Percentiles rank a stretch among this genome's conserved stretches.
Evolutionary conservation across 768 basidiomycete species (phyloP).

Genomic region (Lactarius tabidus): DNA sequence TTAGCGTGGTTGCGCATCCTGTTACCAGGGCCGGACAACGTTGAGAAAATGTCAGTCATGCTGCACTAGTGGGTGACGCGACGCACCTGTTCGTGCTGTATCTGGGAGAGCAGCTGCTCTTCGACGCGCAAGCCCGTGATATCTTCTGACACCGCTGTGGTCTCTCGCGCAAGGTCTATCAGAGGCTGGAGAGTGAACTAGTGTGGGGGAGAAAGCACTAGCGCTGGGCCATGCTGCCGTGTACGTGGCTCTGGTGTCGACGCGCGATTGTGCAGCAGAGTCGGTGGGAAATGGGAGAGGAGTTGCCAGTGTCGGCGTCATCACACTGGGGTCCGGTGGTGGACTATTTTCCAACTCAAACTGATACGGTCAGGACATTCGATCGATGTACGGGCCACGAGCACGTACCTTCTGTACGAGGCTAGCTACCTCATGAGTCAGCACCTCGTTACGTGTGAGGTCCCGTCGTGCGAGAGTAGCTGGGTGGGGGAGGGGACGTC

Average conservation of each 20-base stretch:
- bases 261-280: not conserved
- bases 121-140: conserved; percentile 8
- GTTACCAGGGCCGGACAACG: not conserved
- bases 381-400: not conserved
- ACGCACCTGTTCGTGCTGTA: conserved; percentile 14
- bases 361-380: not conserved
- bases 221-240: not conserved
- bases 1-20: not conserved
- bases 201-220: not conserved
- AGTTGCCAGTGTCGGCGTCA: not conserved
- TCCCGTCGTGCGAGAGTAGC: conserved; percentile 21
- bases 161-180: conserved; percentile 13
- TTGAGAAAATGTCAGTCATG: not conserved
- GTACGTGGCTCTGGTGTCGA: conserved; percentile 6
- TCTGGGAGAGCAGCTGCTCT: conserved; percentile 7
- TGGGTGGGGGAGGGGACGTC: conserved; percentile 5
- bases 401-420: conserved; percentile 19
- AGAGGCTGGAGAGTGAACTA: not conserved
- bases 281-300: not conserved
- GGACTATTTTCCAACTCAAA: conserved; percentile 16
- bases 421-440: conserved; percentile 18
- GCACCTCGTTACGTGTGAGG: conserved; percentile 16
- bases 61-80: not conserved
- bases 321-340: not conserved
- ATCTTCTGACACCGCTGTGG: conserved; percentile 6